Conservation (phyloP, 2,329 filamentous ascomycete genomes). For the Scleromitrula shiraiana region DNA sequence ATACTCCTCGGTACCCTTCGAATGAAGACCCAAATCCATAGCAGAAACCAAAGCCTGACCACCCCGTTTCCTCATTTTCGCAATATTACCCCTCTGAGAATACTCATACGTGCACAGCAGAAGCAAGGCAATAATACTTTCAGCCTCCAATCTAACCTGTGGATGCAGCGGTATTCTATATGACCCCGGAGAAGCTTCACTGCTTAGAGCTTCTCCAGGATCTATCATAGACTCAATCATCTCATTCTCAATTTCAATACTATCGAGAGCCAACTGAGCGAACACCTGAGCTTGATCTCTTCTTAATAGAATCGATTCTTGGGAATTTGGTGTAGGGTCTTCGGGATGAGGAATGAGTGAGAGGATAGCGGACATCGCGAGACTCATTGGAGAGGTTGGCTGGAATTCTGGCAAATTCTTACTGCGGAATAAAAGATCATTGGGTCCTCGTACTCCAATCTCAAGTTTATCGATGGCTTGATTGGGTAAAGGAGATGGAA, state of each 20-base stretch:
- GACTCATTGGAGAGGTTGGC: constrained; percentile 36
- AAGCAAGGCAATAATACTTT: constrained; percentile 40
- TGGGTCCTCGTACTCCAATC: constrained; percentile 20
- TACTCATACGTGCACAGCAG: constrained; percentile 46
- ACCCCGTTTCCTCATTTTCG: constrained; percentile 42
- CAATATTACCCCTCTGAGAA: constrained; percentile 43
- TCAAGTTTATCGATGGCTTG: constrained; percentile 21
- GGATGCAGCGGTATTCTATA: constrained; percentile 35
- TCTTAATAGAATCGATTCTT: constrained; percentile 37
- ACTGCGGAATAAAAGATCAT: constrained; percentile 29
- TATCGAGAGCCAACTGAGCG: constrained; percentile 40
- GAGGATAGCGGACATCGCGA: constrained; percentile 42
- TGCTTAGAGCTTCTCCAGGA: constrained; percentile 37
- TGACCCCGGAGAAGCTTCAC: constrained; percentile 26
- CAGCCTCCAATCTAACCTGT: constrained; percentile 37
- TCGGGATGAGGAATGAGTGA: constrained; percentile 39
- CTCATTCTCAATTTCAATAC: constrained; percentile 41
- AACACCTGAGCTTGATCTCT: constrained; percentile 42
- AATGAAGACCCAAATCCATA: constrained; percentile 38
- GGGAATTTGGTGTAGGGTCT: constrained; percentile 23
- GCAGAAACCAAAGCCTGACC: constrained; percentile 40
- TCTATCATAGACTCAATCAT: constrained; percentile 38
- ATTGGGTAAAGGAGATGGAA: constrained; percentile 34
- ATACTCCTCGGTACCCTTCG: constrained; percentile 32
- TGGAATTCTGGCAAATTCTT: constrained; percentile 31